These are phyloP conservation scores for Silene uniflora DNA, from an alignment of 148 eudicot genomes.

Conservation along the genomic window DNA sequence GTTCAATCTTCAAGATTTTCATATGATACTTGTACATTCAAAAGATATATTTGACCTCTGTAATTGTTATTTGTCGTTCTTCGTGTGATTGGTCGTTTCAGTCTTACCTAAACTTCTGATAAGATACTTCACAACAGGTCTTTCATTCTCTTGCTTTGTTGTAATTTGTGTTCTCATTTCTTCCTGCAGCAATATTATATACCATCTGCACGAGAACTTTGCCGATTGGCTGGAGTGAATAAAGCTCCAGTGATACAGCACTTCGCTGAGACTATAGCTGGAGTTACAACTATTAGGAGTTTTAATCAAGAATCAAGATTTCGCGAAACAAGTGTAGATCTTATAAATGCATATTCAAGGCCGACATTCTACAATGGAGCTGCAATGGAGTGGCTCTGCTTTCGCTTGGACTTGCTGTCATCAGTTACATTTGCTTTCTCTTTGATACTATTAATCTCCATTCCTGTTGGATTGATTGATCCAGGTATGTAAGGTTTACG, in stretches of 20 bases:
- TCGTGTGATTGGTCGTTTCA: too few relatives aligned
- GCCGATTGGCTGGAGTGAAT: constrained; percentile 47
- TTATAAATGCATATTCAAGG: constrained; percentile 45
- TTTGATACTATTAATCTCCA: constrained; percentile 45
- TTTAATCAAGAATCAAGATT: constrained; percentile 54
- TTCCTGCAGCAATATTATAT: constrained; percentile 44
- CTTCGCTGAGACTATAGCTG: constrained; percentile 63
- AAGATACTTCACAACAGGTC: too few relatives aligned
- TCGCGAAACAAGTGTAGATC: constrained; percentile 31
- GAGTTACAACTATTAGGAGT: constrained; percentile 49
- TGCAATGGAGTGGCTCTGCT: constrained; percentile 60
- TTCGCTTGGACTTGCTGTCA: constrained; percentile 52
- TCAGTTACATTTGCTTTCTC: constrained; percentile 47
- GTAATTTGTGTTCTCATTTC: not conserved
- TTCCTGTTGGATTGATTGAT: constrained; percentile 51
- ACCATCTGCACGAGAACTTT: constrained; percentile 52
- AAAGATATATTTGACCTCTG: not conserved
- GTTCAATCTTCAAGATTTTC: not conserved
- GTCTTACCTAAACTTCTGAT: too few relatives aligned
- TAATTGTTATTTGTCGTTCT: too few relatives aligned
- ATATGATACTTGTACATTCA: not conserved
- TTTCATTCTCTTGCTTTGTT: not conserved
- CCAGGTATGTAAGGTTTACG: constrained; percentile 40
- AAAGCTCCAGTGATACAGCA: constrained; percentile 64
- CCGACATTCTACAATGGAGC: constrained; percentile 51